Percentiles rank a stretch among this genome's conserved stretches.
phyloP scores from a whole-genome alignment of 2,329 filamentous ascomycete genomes.

The Verticillium isaacii region DNA sequence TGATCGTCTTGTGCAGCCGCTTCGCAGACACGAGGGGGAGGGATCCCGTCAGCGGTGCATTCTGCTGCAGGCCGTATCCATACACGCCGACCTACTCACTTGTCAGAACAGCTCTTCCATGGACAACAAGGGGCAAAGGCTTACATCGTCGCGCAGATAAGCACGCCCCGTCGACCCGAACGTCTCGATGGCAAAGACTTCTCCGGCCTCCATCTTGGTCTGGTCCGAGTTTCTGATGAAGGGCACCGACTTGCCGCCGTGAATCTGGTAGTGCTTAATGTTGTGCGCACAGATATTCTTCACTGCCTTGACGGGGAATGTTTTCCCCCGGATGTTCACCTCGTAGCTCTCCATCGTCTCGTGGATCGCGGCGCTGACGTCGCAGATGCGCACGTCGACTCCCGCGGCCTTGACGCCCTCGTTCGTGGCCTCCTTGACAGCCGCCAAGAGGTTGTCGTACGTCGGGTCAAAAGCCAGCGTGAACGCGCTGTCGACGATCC shows the following conservation, averaged over 20 bases:
- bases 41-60: constrained; percentile 26
- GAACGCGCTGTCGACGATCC: constrained; percentile 78
- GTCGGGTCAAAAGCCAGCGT: constrained; percentile 71
- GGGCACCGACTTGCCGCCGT: constrained; percentile 88
- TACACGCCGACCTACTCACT: constrained; percentile 39
- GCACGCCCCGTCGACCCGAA: constrained; percentile 92
- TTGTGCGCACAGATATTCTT: constrained; percentile 87
- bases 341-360: constrained; percentile 94
- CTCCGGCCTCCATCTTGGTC: constrained; percentile 97
- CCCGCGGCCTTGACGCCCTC: constrained; percentile 52
- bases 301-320: constrained; percentile 77
- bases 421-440: constrained; percentile 73
- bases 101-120: too few species aligned
- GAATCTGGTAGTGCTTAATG: constrained; percentile 84
- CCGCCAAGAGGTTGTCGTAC: constrained; percentile 71
- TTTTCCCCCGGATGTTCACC: constrained; percentile 74
- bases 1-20: constrained; percentile 51
- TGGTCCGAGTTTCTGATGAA: constrained; percentile 85
- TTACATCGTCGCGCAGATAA: constrained; percentile 77
- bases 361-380: constrained; percentile 71
- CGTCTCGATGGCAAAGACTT: constrained; percentile 93
- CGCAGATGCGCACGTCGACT: constrained; percentile 62
- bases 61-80: constrained; percentile 40
- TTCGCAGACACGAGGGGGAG: constrained; percentile 49
- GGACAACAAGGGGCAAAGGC: constrained; percentile 4